Conservation (phyloP, 257 asterid genomes). For the Solanum gandarillasii region DNA sequence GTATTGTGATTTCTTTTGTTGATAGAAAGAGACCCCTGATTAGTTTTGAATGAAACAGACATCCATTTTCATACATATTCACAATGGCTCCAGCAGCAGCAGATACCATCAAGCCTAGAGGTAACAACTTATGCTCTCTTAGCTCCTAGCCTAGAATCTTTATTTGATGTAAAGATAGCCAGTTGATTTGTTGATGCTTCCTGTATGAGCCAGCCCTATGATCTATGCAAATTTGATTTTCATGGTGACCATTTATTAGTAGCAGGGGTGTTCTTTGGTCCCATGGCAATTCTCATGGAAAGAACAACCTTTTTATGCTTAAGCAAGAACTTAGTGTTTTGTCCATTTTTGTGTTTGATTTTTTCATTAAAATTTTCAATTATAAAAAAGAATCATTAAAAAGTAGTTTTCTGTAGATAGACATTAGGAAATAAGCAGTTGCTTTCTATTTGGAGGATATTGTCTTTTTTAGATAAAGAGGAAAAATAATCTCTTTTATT, state of each 20-base stretch:
- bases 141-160: not conserved
- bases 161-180: not conserved
- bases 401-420: not conserved
- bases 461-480: not conserved
- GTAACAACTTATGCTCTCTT: not conserved
- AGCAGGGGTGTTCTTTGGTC: not conserved
- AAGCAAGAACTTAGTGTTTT: not conserved
- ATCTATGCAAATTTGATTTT: not conserved
- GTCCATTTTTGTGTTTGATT: not conserved
- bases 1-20: not conserved
- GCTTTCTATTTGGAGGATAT: not conserved
- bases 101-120: constrained; percentile 7
- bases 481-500: not conserved
- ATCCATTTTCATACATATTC: not conserved
- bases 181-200: not conserved
- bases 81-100: constrained; percentile 8
- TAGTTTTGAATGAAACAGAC: constrained; percentile 1
- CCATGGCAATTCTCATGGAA: not conserved
- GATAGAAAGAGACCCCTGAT: not conserved
- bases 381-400: not conserved
- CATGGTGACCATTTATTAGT: not conserved
- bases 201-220: not conserved
- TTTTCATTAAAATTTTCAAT: not conserved
- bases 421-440: not conserved
- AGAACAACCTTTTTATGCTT: not conserved